phyloP scores from a whole-genome alignment of 768 basidiomycete genomes.

The Psilocybe azurescens region DNA sequence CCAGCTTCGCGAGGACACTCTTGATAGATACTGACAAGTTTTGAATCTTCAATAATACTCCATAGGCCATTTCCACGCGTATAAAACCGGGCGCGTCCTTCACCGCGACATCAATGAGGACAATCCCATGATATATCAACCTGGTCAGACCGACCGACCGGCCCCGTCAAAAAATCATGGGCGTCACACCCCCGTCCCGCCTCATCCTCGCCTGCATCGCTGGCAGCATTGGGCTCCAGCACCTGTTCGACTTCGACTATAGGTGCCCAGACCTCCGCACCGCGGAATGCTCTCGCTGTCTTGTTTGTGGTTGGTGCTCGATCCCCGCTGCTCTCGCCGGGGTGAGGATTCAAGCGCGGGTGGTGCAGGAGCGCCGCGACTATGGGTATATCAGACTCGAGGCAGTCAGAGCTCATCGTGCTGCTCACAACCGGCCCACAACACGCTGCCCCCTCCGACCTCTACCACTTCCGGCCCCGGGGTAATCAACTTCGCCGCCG shows the following conservation, averaged over 20 bases:
- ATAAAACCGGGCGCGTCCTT: too few relatives aligned
- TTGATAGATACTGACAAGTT: too few relatives aligned
- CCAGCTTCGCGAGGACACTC: too few relatives aligned
- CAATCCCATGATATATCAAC: too few relatives aligned
- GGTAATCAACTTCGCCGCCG: constrained; percentile 29
- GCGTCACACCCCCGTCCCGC: constrained; percentile 68
- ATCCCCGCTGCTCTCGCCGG: constrained; percentile 53
- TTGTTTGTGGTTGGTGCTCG: constrained; percentile 77
- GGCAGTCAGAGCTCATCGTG: constrained; percentile 55
- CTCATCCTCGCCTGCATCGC: constrained; percentile 59
- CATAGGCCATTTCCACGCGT: too few relatives aligned
- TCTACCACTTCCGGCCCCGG: constrained; percentile 53
- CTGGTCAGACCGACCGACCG: constrained; percentile 37
- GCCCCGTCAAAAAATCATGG: constrained; percentile 74
- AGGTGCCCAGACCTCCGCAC: constrained; percentile 27
- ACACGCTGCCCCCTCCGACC: constrained; percentile 12
- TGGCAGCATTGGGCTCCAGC: constrained; percentile 62
- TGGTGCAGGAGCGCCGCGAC: constrained; percentile 1
- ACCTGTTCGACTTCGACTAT: constrained; percentile 34
- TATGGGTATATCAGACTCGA: constrained; percentile 31
- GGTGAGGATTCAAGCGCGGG: constrained; percentile 24
- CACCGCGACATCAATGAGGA: too few relatives aligned
- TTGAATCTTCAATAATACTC: too few relatives aligned
- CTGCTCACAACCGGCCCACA: constrained; percentile 52
- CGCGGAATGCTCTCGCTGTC: constrained; percentile 59